A percentile compares a stretch with the other conserved stretches of the same genome.
Evolutionary conservation across 2,329 filamentous ascomycete genomes (phyloP).

Genomic region (Xylariaceae sp.): DNA sequence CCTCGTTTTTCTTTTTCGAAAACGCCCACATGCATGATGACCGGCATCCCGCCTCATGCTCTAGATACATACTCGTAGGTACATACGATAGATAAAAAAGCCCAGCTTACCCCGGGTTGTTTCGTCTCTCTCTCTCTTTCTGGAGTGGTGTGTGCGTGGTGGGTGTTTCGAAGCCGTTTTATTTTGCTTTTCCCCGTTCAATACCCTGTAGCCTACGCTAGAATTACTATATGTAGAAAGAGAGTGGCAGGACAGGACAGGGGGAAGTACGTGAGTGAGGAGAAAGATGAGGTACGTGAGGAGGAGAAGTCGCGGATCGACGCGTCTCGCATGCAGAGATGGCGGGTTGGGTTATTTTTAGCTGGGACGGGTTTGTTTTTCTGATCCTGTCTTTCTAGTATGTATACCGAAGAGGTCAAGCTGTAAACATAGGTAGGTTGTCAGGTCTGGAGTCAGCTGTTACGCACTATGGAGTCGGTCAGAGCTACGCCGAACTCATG

Average conservation of each 20-base stretch:
- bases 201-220: background rate
- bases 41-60: slow-evolving; percentile 16
- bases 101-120: slow-evolving; percentile 11
- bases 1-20: background rate
- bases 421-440: too few relatives aligned
- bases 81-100: slow-evolving; percentile 19
- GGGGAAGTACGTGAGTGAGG: background rate
- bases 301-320: slow-evolving; percentile 13
- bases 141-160: background rate
- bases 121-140: background rate
- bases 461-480: background rate
- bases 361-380: slow-evolving; percentile 3
- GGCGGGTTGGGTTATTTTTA: slow-evolving; percentile 16
- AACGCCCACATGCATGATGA: slow-evolving; percentile 18
- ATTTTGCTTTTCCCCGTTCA: slow-evolving; percentile 5
- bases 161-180: background rate
- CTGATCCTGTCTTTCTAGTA: background rate
- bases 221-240: background rate
- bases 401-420: background rate
- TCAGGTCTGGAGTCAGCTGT: background rate
- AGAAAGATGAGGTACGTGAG: background rate
- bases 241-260: background rate
- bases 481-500: background rate
- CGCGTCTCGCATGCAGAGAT: slow-evolving; percentile 16
- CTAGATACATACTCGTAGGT: slow-evolving; percentile 5